phyloP scores from a whole-genome alignment of 2,329 filamentous ascomycete genomes.

The Fusarium subtropicale region DNA sequence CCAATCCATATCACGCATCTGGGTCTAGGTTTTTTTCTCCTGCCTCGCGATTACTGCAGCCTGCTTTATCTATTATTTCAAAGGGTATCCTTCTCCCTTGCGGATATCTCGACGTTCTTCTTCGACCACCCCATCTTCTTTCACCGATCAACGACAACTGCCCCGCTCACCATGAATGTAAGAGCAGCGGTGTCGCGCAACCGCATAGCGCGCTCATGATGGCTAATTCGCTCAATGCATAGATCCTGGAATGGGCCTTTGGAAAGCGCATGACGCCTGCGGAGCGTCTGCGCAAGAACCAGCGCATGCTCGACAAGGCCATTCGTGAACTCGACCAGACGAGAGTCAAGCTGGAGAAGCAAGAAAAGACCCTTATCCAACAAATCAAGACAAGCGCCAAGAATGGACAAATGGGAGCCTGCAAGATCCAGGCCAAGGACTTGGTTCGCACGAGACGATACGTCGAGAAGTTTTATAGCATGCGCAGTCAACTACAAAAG shows the following conservation, averaged over 20 bases:
- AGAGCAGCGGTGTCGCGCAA: constrained; percentile 39
- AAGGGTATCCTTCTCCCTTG: background rate
- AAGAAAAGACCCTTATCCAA: constrained; percentile 95
- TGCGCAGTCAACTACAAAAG: constrained; percentile 96
- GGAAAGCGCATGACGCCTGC: constrained; percentile 99
- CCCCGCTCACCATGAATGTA: constrained; percentile 48
- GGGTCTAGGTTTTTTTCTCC: constrained; percentile 22
- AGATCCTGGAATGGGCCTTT: constrained; percentile 99
- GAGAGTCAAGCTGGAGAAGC: constrained; percentile 94
- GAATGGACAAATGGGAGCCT: constrained; percentile 97
- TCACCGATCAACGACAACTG: constrained; percentile 11
- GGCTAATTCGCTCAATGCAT: constrained; percentile 36
- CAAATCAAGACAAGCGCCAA: constrained; percentile 99
- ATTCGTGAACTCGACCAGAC: constrained; percentile 96
- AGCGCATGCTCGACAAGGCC: constrained; percentile 95
- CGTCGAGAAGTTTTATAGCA: constrained; percentile 97
- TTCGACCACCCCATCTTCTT: background rate
- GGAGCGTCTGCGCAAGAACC: constrained; percentile 91
- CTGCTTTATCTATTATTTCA: constrained; percentile 2
- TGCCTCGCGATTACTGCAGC: constrained; percentile 36
- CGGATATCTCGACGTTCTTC: background rate
- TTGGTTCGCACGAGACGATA: constrained; percentile 92
- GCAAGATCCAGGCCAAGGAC: constrained; percentile 98
- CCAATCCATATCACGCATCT: constrained; percentile 36
- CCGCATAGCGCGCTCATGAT: constrained; percentile 28